Evolutionary conservation across 179 eudicot species (phyloP).

Genomic region (Kewa caespitosa): DNA sequence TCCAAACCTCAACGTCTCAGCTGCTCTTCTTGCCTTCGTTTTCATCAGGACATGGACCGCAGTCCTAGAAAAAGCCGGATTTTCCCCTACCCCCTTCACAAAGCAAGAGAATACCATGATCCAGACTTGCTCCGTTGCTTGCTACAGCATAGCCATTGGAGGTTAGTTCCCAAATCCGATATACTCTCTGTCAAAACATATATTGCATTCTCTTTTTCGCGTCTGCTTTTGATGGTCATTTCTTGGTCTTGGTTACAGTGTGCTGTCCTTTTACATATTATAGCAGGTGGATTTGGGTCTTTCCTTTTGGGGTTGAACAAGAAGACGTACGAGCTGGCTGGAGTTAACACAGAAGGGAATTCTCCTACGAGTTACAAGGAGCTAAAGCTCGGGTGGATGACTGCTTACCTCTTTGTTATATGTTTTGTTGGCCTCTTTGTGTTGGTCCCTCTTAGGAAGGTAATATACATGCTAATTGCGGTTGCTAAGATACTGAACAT

Average conservation of each 20-base stretch:
- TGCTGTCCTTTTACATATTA: no score
- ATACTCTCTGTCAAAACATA: no score
- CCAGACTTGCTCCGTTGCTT: slow-evolving; percentile 81
- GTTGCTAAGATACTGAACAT: no score
- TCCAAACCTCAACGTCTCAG: slow-evolving; percentile 73
- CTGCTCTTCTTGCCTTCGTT: slow-evolving; percentile 74
- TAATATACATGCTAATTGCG: no score
- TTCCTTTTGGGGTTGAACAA: slow-evolving; percentile 70
- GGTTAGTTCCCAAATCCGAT: no score
- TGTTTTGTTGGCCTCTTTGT: slow-evolving; percentile 84
- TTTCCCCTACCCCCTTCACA: slow-evolving; percentile 58
- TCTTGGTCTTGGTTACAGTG: neutral
- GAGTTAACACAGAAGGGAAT: slow-evolving; percentile 56
- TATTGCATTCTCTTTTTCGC: neutral
- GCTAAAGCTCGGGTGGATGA: slow-evolving; percentile 75
- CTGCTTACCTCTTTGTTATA: slow-evolving; percentile 59
- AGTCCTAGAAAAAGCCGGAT: slow-evolving; percentile 42
- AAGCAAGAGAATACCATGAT: slow-evolving; percentile 88
- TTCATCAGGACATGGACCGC: slow-evolving; percentile 56
- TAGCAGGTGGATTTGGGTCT: slow-evolving; percentile 76
- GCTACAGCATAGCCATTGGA: slow-evolving; percentile 71
- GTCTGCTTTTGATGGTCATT: neutral
- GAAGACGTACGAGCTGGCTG: slow-evolving; percentile 68
- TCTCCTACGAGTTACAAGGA: slow-evolving; percentile 66
- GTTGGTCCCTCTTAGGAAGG: slow-evolving; percentile 81